Conservation (phyloP, 495 filamentous ascomycete genomes). For the Talaromyces thailandensis region DNA sequence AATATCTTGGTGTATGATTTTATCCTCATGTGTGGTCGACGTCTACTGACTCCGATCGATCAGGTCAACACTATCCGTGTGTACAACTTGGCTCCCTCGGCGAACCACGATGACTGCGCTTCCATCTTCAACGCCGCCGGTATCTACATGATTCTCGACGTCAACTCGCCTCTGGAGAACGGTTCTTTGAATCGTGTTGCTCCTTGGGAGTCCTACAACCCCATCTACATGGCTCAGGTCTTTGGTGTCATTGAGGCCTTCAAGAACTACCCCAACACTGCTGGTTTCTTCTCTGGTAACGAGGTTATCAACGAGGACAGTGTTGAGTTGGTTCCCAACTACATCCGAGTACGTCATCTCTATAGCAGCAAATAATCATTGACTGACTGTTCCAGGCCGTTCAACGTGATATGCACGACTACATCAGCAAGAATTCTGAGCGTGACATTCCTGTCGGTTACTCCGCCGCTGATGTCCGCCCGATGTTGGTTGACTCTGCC, state of each 20-base stretch:
- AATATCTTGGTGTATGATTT: conserved; percentile 54
- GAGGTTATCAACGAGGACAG: conserved; percentile 75
- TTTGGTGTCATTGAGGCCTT: conserved; percentile 91
- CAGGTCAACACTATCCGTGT: conserved; percentile 85
- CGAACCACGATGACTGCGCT: conserved; percentile 83
- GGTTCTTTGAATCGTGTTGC: conserved; percentile 64
- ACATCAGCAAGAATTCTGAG: conserved; percentile 62
- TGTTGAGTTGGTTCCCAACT: conserved; percentile 25
- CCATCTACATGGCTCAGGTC: conserved; percentile 67
- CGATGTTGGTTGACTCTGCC: conserved; percentile 68
- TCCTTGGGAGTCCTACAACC: conserved; percentile 62
- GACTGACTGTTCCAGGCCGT: conserved; percentile 41
- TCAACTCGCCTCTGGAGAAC: conserved; percentile 80
- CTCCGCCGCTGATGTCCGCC: conserved; percentile 87
- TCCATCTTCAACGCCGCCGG: conserved; percentile 86
- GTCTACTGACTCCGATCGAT: conserved; percentile 1
- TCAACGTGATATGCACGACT: conserved; percentile 78
- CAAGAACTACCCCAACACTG: conserved; percentile 82
- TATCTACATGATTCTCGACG: conserved; percentile 66
- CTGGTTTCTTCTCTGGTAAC: conserved; percentile 91
- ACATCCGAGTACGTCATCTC: conserved; percentile 27
- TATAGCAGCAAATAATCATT: conserved; percentile 28
- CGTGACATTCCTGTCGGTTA: conserved; percentile 79
- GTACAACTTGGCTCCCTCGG: conserved; percentile 78
- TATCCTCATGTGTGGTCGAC: not conserved